Conservation (phyloP, 768 basidiomycete genomes). For the Tulasnella sp. region DNA sequence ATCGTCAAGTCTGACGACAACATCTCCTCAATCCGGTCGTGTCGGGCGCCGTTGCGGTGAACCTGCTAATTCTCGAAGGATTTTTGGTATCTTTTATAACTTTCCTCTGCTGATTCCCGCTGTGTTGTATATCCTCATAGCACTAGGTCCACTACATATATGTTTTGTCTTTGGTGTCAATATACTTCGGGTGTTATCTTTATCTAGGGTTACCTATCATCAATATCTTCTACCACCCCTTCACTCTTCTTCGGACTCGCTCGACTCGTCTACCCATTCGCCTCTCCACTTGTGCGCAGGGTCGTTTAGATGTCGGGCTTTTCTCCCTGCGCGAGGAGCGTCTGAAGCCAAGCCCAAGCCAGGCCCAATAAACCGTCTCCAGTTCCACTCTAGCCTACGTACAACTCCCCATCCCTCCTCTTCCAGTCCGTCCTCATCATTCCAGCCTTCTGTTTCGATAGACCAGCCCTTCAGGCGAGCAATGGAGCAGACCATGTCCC, state of each 20-base stretch:
- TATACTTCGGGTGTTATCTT: not conserved
- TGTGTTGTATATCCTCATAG: not conserved
- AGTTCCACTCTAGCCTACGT: constrained; percentile 60
- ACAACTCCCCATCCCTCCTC: constrained; percentile 55
- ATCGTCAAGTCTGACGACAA: not conserved
- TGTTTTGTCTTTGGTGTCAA: constrained; percentile 6
- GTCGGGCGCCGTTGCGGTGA: not conserved
- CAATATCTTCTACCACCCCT: not conserved
- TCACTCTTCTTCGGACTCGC: not conserved
- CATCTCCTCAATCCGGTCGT: not conserved
- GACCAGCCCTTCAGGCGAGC: constrained; percentile 72
- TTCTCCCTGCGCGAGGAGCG: not conserved
- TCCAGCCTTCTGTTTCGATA: constrained; percentile 53
- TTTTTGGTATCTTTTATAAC: not conserved
- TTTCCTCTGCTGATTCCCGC: too few species aligned
- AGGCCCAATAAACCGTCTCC: constrained; percentile 33
- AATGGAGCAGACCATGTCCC: constrained; percentile 67
- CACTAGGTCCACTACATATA: not conserved
- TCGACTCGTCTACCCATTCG: constrained; percentile 12
- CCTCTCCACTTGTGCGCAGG: constrained; percentile 2
- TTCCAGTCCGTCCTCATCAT: constrained; percentile 29
- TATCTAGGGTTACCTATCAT: not conserved
- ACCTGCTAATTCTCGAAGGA: not conserved
- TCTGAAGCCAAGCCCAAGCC: constrained; percentile 8
- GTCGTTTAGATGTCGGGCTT: not conserved